Conservation (phyloP, 176 grass and related monocot species). For the Poa pratensis region DNA sequence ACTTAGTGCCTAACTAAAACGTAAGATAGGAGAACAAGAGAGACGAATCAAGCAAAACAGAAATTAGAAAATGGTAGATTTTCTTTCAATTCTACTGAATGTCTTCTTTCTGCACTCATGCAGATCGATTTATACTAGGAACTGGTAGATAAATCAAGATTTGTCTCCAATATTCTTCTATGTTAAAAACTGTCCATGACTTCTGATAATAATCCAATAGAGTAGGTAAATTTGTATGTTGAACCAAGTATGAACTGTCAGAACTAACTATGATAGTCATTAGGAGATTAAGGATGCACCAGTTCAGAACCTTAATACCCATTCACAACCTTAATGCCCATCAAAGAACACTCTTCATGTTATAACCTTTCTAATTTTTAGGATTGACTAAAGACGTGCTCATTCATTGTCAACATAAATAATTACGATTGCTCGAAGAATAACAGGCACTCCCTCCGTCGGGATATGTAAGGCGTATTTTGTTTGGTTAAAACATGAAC, state of each 20-base stretch:
- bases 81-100: background rate
- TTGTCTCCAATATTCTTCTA: background rate
- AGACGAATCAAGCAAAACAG: background rate
- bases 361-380: background rate
- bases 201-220: constrained; percentile 1
- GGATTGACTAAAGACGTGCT: background rate
- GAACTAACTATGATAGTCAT: background rate
- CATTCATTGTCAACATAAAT: background rate
- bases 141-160: background rate
- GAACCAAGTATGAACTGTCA: background rate
- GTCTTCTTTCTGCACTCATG: background rate
- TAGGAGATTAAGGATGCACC: background rate
- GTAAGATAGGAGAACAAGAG: background rate
- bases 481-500: no score
- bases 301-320: background rate
- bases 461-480: background rate
- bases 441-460: background rate
- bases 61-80: background rate
- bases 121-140: background rate
- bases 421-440: background rate
- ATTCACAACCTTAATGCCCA: constrained; percentile 15
- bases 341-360: constrained; percentile 4
- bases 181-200: background rate
- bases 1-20: background rate
- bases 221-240: constrained; percentile 1